Evolutionary conservation across 176 grass and related monocot species (phyloP).

Genomic region (Oryza punctata): DNA sequence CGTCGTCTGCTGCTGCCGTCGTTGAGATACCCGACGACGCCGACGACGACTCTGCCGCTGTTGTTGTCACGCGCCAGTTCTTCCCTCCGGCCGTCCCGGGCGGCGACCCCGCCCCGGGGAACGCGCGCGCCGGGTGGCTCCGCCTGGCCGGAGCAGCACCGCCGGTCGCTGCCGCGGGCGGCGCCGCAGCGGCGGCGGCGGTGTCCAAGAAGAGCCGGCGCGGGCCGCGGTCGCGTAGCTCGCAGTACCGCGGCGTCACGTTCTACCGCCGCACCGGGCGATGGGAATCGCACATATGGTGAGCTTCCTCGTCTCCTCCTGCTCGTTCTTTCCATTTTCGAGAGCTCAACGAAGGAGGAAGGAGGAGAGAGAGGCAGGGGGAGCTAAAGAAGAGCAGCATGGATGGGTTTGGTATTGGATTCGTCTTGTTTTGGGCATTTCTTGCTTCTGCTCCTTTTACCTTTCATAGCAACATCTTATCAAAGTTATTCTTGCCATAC

Average conservation of each 20-base stretch:
- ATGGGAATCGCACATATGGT: slow-evolving; percentile 99
- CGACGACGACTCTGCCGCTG: slow-evolving; percentile 45
- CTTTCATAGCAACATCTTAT: slow-evolving; percentile 72
- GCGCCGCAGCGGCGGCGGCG: neutral
- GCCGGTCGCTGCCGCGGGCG: neutral
- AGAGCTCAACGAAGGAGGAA: neutral
- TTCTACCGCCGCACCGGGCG: slow-evolving; percentile 97
- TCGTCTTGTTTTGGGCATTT: slow-evolving; percentile 63
- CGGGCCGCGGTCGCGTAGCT: slow-evolving; percentile 92
- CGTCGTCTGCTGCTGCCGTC: slow-evolving; percentile 32
- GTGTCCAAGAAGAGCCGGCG: slow-evolving; percentile 77
- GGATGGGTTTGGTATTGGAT: slow-evolving; percentile 32
- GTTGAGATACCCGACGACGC: slow-evolving; percentile 48
- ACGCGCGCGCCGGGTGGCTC: slow-evolving; percentile 53
- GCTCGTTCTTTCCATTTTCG: slow-evolving; percentile 29
- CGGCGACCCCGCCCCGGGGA: slow-evolving; percentile 13
- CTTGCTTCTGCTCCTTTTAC: slow-evolving; percentile 51
- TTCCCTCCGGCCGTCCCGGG: slow-evolving; percentile 51
- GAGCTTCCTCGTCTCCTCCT: slow-evolving; percentile 19
- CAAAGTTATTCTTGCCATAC: slow-evolving; percentile 46
- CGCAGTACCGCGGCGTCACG: slow-evolving; percentile 98
- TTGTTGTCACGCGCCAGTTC: slow-evolving; percentile 86
- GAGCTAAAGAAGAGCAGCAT: neutral
- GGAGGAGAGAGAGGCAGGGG: neutral
- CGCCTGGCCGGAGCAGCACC: slow-evolving; percentile 33